Evolutionary conservation across 1,284 basidiomycete species (phyloP).

Genomic region (Porodaedalea pini): DNA sequence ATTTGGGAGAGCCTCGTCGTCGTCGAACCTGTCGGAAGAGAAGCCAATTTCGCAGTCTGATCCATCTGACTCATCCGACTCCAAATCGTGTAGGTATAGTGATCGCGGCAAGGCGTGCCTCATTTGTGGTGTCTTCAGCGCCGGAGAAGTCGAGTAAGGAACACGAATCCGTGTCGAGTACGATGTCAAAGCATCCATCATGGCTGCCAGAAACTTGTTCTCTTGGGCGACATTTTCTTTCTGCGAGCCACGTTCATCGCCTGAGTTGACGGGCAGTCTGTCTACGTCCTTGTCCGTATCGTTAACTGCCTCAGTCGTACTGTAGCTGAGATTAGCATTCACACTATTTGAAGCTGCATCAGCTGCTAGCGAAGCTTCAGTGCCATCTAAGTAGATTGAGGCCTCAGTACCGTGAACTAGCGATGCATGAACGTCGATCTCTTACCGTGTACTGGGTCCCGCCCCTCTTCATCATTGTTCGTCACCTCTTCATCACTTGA

Average conservation of each 20-base stretch:
- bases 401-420: too few relatives aligned
- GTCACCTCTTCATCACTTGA: slow-evolving; percentile 3
- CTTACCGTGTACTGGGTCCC: background rate
- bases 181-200: background rate
- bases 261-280: background rate
- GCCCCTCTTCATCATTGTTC: background rate
- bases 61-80: background rate
- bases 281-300: too few relatives aligned
- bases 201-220: slow-evolving; percentile 5
- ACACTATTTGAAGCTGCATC: too few relatives aligned
- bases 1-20: background rate
- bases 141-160: background rate
- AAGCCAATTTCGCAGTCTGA: slow-evolving; percentile 1
- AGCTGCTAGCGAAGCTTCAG: too few relatives aligned
- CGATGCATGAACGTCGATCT: background rate
- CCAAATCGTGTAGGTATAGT: background rate
- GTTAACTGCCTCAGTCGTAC: too few relatives aligned
- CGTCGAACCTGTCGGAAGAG: slow-evolving; percentile 2
- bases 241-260: background rate
- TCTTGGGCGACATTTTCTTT: background rate
- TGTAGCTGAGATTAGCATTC: too few relatives aligned
- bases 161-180: slow-evolving; percentile 4
- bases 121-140: background rate
- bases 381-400: too few relatives aligned
- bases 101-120: background rate